Evolutionary conservation across 305 asterid species (phyloP).

Genomic region (Fraxinus nigra): DNA sequence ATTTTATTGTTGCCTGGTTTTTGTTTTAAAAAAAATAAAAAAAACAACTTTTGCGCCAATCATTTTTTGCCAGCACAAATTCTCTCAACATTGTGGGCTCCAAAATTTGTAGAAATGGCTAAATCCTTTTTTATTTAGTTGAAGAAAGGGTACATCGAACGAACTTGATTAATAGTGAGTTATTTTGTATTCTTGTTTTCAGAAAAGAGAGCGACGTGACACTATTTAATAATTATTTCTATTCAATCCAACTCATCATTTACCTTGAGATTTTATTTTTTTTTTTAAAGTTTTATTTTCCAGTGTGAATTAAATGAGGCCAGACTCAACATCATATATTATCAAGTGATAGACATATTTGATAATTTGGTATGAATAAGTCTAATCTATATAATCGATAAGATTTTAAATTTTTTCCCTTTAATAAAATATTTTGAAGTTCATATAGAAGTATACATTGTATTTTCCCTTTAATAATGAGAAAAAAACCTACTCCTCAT

Average conservation of each 20-base stretch:
- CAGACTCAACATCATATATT: not conserved
- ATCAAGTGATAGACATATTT: not conserved
- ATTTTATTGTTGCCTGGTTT: no score
- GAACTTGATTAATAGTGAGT: not conserved
- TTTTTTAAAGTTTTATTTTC: no score
- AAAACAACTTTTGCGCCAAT: no score
- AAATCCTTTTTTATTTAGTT: conserved; percentile 38
- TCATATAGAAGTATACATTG: not conserved
- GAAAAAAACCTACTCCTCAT: no score
- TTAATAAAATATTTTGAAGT: not conserved
- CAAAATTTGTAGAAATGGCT: no score
- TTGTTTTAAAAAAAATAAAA: no score
- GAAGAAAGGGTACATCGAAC: not conserved
- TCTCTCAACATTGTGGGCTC: no score
- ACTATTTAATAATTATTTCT: no score
- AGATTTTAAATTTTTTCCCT: not conserved
- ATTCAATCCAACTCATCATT: not conserved
- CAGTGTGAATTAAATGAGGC: not conserved
- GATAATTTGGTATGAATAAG: not conserved
- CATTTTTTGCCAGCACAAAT: no score
- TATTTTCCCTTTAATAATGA: no score
- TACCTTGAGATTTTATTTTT: not conserved
- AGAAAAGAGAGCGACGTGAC: not conserved
- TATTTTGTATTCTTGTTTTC: no score
- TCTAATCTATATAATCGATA: not conserved